Percentiles rank a stretch among this genome's conserved stretches.
Conservation (phyloP, 2,329 filamentous ascomycete species). For the Colletotrichum musae region DNA sequence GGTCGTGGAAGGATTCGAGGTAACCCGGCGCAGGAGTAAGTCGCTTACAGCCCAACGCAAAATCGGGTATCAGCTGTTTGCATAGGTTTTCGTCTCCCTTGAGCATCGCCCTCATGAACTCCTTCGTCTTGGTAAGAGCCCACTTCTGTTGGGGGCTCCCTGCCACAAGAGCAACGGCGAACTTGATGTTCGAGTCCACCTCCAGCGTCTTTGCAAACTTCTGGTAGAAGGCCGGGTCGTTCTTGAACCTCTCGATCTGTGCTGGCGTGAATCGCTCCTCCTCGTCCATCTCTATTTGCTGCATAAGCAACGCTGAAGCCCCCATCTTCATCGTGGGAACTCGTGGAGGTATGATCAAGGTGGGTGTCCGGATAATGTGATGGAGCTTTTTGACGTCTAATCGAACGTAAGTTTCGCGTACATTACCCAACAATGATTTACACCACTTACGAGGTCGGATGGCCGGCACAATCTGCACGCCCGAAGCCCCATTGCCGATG, state of each 20-base stretch:
- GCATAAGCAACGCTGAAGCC: slow-evolving; percentile 48
- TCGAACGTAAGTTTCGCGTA: slow-evolving; percentile 42
- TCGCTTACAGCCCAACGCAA: slow-evolving; percentile 62
- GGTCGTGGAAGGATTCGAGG: slow-evolving; percentile 55
- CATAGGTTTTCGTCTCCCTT: slow-evolving; percentile 65
- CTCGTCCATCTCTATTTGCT: slow-evolving; percentile 45
- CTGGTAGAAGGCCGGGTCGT: slow-evolving; percentile 61
- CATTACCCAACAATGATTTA: neutral
- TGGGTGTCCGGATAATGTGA: slow-evolving; percentile 59
- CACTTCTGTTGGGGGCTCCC: slow-evolving; percentile 58
- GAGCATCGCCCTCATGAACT: slow-evolving; percentile 64
- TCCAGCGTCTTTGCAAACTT: slow-evolving; percentile 64
- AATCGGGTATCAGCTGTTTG: slow-evolving; percentile 65
- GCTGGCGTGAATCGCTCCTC: slow-evolving; percentile 46
- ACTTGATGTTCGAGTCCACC: slow-evolving; percentile 58
- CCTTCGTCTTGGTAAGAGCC: slow-evolving; percentile 55
- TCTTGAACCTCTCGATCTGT: slow-evolving; percentile 63
- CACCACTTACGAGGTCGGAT: slow-evolving; percentile 58
- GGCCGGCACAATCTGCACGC: slow-evolving; percentile 66
- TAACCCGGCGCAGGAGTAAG: slow-evolving; percentile 67
- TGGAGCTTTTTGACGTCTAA: slow-evolving; percentile 56
- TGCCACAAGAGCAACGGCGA: slow-evolving; percentile 59
- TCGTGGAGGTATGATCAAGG: slow-evolving; percentile 58
- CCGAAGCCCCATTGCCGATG: slow-evolving; percentile 71
- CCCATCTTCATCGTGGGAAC: slow-evolving; percentile 51